A percentile compares a stretch with the other conserved stretches of the same genome.
Evolutionary conservation across 2,329 filamentous ascomycete species (phyloP).

Genomic region (Cryphonectria japonica): DNA sequence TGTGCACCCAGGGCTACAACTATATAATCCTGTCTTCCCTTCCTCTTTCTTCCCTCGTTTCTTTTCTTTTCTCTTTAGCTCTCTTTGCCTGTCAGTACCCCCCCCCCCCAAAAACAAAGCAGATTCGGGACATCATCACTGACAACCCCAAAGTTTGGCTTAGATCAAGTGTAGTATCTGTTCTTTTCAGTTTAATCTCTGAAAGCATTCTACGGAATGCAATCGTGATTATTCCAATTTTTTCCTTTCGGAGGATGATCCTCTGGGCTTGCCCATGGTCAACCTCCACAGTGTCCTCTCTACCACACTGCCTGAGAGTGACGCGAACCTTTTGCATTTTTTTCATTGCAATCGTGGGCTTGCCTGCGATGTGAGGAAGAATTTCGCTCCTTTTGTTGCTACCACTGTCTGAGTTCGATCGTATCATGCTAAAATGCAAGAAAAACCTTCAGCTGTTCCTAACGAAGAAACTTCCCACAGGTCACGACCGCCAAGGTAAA

Average conservation of each 20-base stretch:
- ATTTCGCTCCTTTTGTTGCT: background rate
- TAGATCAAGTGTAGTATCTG: conserved; percentile 81
- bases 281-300: conserved; percentile 67
- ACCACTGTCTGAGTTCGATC: background rate
- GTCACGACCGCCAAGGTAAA: too few relatives aligned
- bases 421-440: background rate
- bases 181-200: conserved; percentile 86
- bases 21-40: conserved; percentile 2
- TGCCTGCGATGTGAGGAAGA: conserved; percentile 60
- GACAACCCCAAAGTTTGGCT: conserved; percentile 36
- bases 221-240: conserved; percentile 76
- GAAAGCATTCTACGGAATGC: conserved; percentile 67
- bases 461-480: too few relatives aligned
- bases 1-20: background rate
- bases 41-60: conserved; percentile 31
- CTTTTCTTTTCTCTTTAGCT: conserved; percentile 54
- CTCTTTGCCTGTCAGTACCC: conserved; percentile 41
- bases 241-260: conserved; percentile 53
- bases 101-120: background rate
- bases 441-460: too few relatives aligned
- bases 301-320: conserved; percentile 72
- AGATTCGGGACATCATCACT: background rate
- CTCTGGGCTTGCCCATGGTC: conserved; percentile 72
- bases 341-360: conserved; percentile 62
- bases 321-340: conserved; percentile 58